These are phyloP conservation scores for Diospyros lotus DNA, from an alignment of 148 eudicot genomes.

Conservation along the genomic window DNA sequence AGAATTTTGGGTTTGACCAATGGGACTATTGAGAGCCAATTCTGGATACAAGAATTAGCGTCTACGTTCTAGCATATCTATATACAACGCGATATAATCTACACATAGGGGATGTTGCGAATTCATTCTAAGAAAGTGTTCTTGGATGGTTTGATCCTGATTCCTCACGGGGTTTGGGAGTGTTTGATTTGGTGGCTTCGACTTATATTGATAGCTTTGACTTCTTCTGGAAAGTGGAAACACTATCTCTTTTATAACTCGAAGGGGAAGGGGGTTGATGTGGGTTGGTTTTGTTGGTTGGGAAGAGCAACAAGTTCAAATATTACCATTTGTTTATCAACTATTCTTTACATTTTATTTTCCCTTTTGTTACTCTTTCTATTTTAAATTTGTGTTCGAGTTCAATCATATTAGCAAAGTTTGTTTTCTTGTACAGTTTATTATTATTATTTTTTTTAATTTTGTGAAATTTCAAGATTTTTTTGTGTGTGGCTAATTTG, in stretches of 20 bases:
- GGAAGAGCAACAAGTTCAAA: background rate
- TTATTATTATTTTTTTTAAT: background rate
- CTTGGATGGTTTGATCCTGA: slow-evolving; percentile 2
- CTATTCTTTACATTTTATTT: background rate
- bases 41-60: too few species aligned
- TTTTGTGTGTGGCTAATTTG: background rate
- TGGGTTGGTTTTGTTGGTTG: slow-evolving; percentile 16
- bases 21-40: background rate
- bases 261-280: background rate
- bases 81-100: background rate
- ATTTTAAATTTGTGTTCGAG: background rate
- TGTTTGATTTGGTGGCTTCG: slow-evolving; percentile 4
- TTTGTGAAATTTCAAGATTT: background rate
- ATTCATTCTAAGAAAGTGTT: background rate
- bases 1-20: background rate
- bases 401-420: background rate
- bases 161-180: background rate
- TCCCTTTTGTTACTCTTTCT: background rate
- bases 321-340: background rate
- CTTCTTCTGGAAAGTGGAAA: background rate
- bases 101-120: background rate
- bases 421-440: background rate
- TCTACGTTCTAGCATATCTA: background rate
- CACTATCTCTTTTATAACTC: background rate
- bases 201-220: slow-evolving; percentile 15